These are phyloP conservation scores for Trametes sp. DNA, from an alignment of 1,284 basidiomycete species.

Conservation along the genomic window DNA sequence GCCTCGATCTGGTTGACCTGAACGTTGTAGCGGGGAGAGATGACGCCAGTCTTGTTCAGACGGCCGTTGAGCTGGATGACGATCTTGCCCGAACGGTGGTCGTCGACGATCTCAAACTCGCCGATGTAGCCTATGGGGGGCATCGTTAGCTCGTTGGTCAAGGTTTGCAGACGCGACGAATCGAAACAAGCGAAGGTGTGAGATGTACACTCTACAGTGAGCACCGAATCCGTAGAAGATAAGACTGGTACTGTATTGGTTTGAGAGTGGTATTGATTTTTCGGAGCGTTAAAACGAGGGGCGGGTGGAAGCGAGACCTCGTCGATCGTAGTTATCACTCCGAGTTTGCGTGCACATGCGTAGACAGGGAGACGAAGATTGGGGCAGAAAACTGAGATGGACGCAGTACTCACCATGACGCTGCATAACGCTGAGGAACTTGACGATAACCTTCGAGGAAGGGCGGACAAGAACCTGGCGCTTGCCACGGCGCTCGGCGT, in stretches of 20 bases:
- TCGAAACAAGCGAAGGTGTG: slow-evolving; percentile 34
- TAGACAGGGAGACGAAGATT: neutral
- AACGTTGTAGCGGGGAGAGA: slow-evolving; percentile 98
- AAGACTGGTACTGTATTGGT: slow-evolving; percentile 56
- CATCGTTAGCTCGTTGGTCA: no score
- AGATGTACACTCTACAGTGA: slow-evolving; percentile 67
- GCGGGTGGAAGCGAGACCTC: slow-evolving; percentile 61
- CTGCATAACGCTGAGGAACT: slow-evolving; percentile 97
- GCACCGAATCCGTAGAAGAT: slow-evolving; percentile 51
- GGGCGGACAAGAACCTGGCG: slow-evolving; percentile 96
- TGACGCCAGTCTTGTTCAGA: slow-evolving; percentile 98
- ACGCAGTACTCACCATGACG: slow-evolving; percentile 81
- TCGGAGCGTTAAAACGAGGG: slow-evolving; percentile 79
- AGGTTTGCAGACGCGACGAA: no score
- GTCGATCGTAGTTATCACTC: slow-evolving; percentile 80
- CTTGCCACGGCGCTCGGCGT: slow-evolving; percentile 97
- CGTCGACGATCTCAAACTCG: slow-evolving; percentile 99
- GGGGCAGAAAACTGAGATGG: slow-evolving; percentile 19
- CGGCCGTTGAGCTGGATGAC: slow-evolving; percentile 98
- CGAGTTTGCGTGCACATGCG: slow-evolving; percentile 45
- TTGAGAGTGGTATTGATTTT: slow-evolving; percentile 58
- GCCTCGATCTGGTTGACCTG: slow-evolving; percentile 92
- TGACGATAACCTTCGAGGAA: slow-evolving; percentile 95
- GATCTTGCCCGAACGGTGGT: slow-evolving; percentile 99
- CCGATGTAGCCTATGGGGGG: slow-evolving; percentile 93